Conservation (phyloP, 495 filamentous ascomycete species). For the Aspergillus incahuasiensis region DNA sequence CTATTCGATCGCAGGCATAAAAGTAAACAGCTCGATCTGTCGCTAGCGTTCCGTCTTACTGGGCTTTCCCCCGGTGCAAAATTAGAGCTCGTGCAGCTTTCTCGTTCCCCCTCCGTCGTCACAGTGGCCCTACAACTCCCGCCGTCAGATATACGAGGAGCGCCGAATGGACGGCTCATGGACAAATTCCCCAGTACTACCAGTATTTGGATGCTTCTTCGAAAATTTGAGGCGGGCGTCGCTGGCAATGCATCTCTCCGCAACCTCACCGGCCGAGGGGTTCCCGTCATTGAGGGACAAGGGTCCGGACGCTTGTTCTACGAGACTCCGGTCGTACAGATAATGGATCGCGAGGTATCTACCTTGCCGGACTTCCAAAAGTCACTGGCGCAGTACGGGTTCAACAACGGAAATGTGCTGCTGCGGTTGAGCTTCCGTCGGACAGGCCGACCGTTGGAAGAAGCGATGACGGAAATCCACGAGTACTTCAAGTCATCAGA, state of each 20-base stretch:
- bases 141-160: constrained; percentile 54
- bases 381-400: constrained; percentile 78
- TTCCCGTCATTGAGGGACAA: constrained; percentile 51
- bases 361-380: constrained; percentile 80
- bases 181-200: constrained; percentile 83
- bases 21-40: constrained; percentile 78
- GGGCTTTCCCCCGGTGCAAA: constrained; percentile 84
- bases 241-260: constrained; percentile 48
- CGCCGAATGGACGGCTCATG: constrained; percentile 57
- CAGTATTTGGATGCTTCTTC: constrained; percentile 79
- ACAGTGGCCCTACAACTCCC: constrained; percentile 81
- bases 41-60: constrained; percentile 77
- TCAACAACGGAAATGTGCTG: constrained; percentile 76
- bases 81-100: constrained; percentile 82
- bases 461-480: constrained; percentile 77
- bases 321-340: constrained; percentile 76
- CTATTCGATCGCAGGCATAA: constrained; percentile 53
- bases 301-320: constrained; percentile 78
- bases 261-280: constrained; percentile 77
- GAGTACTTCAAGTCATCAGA: constrained; percentile 56
- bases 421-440: constrained; percentile 68
- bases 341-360: constrained; percentile 72
- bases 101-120: constrained; percentile 75
- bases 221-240: constrained; percentile 75
- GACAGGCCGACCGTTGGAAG: constrained; percentile 74